Percentiles rank a stretch among this genome's conserved stretches.
phyloP scores from a whole-genome alignment of 768 basidiomycete genomes.

The Leccinum fibrillosum region DNA sequence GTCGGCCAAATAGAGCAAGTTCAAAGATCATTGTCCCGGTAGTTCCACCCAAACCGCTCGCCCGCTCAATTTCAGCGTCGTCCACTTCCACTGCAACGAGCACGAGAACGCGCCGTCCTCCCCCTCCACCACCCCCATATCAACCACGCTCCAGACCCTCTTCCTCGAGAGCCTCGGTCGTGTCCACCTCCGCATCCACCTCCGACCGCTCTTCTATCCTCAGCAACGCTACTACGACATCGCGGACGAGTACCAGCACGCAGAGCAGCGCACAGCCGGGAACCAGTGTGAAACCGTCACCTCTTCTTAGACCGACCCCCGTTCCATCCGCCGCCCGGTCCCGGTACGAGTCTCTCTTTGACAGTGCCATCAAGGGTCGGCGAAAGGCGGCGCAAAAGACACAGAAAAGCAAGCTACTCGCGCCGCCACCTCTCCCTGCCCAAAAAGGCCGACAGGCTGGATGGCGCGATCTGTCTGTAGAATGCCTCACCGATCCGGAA shows the following conservation, averaged over 20 bases:
- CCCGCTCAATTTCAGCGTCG: conserved; percentile 34
- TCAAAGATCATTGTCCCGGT: conserved; percentile 9
- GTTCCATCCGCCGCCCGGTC: conserved; percentile 59
- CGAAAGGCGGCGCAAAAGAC: conserved; percentile 36
- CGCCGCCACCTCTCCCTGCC: conserved; percentile 35
- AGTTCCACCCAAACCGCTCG: conserved; percentile 28
- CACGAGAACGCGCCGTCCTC: conserved; percentile 38
- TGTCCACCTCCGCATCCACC: conserved; percentile 38
- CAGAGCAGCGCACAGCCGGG: conserved; percentile 27
- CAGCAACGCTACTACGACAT: conserved; percentile 41
- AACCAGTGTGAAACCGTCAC: conserved; percentile 22
- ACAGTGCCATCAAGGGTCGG: conserved; percentile 51
- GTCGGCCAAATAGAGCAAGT: conserved; percentile 46
- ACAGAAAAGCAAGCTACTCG: conserved; percentile 27
- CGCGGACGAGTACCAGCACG: conserved; percentile 38
- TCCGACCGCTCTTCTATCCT: conserved; percentile 66
- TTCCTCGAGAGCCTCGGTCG: conserved; percentile 36
- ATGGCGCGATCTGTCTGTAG: conserved; percentile 72
- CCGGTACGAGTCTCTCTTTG: conserved; percentile 69
- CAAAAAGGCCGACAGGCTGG: conserved; percentile 56
- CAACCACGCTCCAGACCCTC: conserved; percentile 28
- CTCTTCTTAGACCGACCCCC: conserved; percentile 55
- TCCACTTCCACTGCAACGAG: conserved; percentile 36
- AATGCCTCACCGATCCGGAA: conserved; percentile 51
- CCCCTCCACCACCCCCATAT: conserved; percentile 35